Evolutionary conservation across 2,329 filamentous ascomycete genomes (phyloP), one percentile per base, ranked within the genome.

Genomic region (Calonectria pseudoturangicola): DNA sequence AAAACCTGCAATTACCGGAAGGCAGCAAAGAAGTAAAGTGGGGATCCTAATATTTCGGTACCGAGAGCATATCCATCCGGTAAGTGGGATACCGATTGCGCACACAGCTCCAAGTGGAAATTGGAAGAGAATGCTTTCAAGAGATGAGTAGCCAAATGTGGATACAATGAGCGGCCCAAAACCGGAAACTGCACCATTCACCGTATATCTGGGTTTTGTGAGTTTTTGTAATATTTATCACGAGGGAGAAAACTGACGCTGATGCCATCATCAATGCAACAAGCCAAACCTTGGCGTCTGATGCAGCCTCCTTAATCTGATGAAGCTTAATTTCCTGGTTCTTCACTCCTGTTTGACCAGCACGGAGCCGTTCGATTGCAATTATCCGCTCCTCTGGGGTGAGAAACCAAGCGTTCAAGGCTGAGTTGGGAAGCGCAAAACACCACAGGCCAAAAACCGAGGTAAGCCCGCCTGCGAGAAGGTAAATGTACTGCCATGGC

Each of bases 241-340:
- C 15, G 16, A n/a, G 15, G 15, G 4, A 45, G 18, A 10, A 21
- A 18, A 56, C 51, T 56, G 12, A 56, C 51, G 51, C 51, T 13
- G 51, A 56, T 12, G 51, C 51, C 51, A 56, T 56, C 51, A 56
- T 56, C 4, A 36, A 33, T 56, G 51, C 51, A 3, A 56, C 51
- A 13, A 56, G 51, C 51, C 51, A 56, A 18, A 56, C 51, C 51
- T 56, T 56, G 12, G 51, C 18, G n/a, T 56, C 51, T n/a, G 33
- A n/a, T 21, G 51, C 28, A 4, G 51, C 51, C 10, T 56, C 51
- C 4, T 36, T 56, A 8, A 56, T 18, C 13, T 56, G 51, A 1
- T 18, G 16, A 13, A 56, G 10, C n/a, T 56, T 56, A 18, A 56
- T 56, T 13, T 56, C 30, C 13, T 25, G 51, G 15, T 28, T 56